Evolutionary conservation across 441 rosid genomes (phyloP), one percentile per base, ranked within the genome.

Genomic region (Hypseocharis bilobata): DNA sequence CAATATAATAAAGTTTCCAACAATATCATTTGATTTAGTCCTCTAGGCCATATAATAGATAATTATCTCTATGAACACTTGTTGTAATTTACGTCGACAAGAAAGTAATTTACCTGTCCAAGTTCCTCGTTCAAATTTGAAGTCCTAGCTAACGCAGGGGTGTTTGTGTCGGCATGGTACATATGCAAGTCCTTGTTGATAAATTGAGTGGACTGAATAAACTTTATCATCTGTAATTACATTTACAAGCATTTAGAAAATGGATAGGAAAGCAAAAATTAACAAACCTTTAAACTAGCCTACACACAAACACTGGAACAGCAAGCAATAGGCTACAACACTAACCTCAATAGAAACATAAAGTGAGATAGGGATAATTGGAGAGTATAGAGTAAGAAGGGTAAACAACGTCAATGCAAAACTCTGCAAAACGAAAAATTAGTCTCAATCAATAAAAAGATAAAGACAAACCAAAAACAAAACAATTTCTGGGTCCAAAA

Each of bases 81-180:
- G 10, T 4, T 19, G 42, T n/a, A 28, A 63, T 34, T 29, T 59
- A 32, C 22, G 64, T 19, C 56, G 62, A 65, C 13, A 69, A 4
- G 40, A 47, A 29, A 63, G 26, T 26, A 71, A 19, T 6, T 83
- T 80, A 94, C 99, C 92, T 94, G 99, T 73, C 99, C 99, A 73
- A 94, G 96, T 84, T 94, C 99, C 83, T 94, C 99, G 22, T 91
- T 94, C 80, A 94, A 78, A 81, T 94, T 94, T 60, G 99, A 94
- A 72, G 99, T 94, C 82, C 99, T 84, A 38, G 98, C 96, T 66
- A 81, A 83, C 42, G 99, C 99, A 61, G 99, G 87, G 63, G 96
- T 94, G 74, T 89, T 80, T 67, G 88, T 85, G 77, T 94, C 99
- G 72, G 72, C 83, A 74, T 94, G 92, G 78, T 84, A 94, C 99